A percentile compares a stretch with the other conserved stretches of the same genome.
phyloP scores from a whole-genome alignment of 139 green algal species.

The Chlamydomonas applanata region DNA sequence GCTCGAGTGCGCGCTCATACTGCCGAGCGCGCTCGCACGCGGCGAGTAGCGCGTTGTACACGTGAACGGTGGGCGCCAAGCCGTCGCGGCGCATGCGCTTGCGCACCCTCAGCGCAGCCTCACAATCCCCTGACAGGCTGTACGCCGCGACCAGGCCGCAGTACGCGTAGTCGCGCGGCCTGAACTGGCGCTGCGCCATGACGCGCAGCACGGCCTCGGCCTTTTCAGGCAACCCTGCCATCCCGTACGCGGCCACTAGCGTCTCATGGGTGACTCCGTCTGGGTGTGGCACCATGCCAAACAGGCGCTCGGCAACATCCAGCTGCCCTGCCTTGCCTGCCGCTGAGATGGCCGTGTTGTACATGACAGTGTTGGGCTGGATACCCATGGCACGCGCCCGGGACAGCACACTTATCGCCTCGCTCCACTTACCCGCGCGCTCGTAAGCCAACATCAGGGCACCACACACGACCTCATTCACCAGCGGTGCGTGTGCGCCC shows the following conservation, averaged over 20 bases:
- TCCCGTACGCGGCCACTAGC: conserved; percentile 74
- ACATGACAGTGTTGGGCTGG: conserved; percentile 72
- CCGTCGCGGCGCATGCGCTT: conserved; percentile 39
- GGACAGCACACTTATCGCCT: conserved; percentile 66
- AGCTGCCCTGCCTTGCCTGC: conserved; percentile 70
- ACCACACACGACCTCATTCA: conserved; percentile 84
- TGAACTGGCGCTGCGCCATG: conserved; percentile 32
- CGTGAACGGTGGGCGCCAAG: conserved; percentile 50
- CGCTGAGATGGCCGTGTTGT: conserved; percentile 79
- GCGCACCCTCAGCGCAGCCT: conserved; percentile 31
- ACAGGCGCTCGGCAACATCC: conserved; percentile 62
- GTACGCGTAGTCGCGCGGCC: conserved; percentile 75
- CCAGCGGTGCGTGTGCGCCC: conserved; percentile 6
- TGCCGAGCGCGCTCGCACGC: conserved; percentile 69
- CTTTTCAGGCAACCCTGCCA: conserved; percentile 50
- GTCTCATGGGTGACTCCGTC: conserved; percentile 77
- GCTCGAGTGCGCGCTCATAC: conserved; percentile 24
- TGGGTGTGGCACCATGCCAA: conserved; percentile 32
- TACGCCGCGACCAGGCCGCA: conserved; percentile 75
- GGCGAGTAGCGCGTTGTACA: conserved; percentile 87
- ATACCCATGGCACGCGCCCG: conserved; percentile 56
- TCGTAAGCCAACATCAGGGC: conserved; percentile 87
- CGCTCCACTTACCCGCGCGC: conserved; percentile 65
- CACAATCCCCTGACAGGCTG: conserved; percentile 61
- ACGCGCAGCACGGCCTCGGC: conserved; percentile 54